Evolutionary conservation across 2,329 filamentous ascomycete genomes (phyloP).

Genomic region (Zymoseptoria crescenta): DNA sequence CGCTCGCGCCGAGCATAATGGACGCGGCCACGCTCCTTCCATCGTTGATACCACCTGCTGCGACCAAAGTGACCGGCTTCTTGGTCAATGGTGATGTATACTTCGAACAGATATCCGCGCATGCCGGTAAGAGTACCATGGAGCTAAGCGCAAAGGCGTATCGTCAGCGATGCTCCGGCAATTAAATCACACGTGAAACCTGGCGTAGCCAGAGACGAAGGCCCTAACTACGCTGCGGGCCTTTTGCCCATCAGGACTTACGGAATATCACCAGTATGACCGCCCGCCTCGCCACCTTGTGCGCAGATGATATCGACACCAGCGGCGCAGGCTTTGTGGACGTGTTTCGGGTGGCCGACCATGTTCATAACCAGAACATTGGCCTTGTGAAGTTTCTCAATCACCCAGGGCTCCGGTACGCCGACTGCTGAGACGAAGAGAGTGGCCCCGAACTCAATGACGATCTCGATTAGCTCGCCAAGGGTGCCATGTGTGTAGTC

Average conservation of each 20-base stretch:
- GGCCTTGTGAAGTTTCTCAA: conserved; percentile 77
- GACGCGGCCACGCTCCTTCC: conserved; percentile 81
- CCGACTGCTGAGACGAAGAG: conserved; percentile 95
- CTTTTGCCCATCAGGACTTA: no score
- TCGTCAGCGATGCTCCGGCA: no score
- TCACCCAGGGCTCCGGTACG: conserved; percentile 74
- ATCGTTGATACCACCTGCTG: conserved; percentile 86
- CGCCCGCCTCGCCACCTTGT: conserved; percentile 92
- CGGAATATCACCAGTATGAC: conserved; percentile 69
- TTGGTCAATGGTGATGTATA: conserved; percentile 80
- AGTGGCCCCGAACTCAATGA: conserved; percentile 81
- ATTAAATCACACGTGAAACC: no score
- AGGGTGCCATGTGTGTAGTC: conserved; percentile 99
- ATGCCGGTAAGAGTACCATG: conserved; percentile 83
- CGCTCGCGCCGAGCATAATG: conserved; percentile 83
- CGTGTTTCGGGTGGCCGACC: conserved; percentile 98
- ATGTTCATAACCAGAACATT: conserved; percentile 98
- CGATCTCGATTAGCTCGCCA: conserved; percentile 74
- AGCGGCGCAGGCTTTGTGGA: conserved; percentile 82
- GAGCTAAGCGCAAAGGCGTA: no score
- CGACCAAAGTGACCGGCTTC: conserved; percentile 77
- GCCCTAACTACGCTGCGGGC: no score
- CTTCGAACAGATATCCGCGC: conserved; percentile 70
- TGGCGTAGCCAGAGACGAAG: no score
- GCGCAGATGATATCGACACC: conserved; percentile 95